Evolutionary conservation across 495 filamentous ascomycete genomes (phyloP).

Genomic region (Neurospora discreta): DNA sequence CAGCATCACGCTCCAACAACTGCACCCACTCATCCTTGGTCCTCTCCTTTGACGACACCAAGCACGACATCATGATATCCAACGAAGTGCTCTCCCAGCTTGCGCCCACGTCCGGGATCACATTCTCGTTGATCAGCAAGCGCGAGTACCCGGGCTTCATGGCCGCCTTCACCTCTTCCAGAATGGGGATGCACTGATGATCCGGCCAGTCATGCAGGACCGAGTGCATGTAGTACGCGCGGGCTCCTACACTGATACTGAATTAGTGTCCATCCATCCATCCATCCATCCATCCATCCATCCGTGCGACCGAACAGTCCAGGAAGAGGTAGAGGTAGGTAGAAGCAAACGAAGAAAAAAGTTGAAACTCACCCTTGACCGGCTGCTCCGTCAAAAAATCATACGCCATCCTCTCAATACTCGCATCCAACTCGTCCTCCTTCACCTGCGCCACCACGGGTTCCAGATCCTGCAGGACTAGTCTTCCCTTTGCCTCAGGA

Average conservation of each 20-base stretch:
- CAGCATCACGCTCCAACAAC: constrained; percentile 20
- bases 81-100: constrained; percentile 31
- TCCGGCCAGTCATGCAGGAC: constrained; percentile 42
- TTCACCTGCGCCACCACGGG: constrained; percentile 25
- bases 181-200: constrained; percentile 27
- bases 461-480: constrained; percentile 36
- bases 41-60: constrained; percentile 20
- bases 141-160: constrained; percentile 38
- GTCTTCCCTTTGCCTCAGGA: constrained; percentile 16
- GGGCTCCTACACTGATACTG: constrained; percentile 26
- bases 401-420: constrained; percentile 21
- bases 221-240: constrained; percentile 32
- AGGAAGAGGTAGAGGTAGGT: too few species aligned
- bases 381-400: constrained; percentile 36
- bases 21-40: constrained; percentile 21
- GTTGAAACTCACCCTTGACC: constrained; percentile 23
- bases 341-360: too few species aligned
- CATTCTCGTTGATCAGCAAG: constrained; percentile 43
- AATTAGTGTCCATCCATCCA: constrained; percentile 2
- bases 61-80: constrained; percentile 25
- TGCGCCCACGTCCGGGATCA: constrained; percentile 34
- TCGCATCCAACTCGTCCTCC: background rate
- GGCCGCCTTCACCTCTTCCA: constrained; percentile 25
- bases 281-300: constrained; percentile 1
- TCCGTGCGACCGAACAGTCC: background rate